phyloP scores from a whole-genome alignment of 192 early-diverging fungal species.

The Backusella sp. region DNA sequence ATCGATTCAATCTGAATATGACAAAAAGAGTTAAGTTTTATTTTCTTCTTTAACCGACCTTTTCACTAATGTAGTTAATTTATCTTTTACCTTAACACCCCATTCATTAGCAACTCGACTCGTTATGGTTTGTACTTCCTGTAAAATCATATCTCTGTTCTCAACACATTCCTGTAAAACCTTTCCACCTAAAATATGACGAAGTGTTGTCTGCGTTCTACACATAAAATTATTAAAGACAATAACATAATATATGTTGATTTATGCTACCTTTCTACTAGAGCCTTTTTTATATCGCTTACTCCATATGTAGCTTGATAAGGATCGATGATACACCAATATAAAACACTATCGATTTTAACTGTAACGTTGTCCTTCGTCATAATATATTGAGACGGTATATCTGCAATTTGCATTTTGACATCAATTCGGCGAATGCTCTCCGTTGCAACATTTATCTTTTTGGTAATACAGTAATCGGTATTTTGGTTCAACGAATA shows the following conservation, averaged over 20 bases:
- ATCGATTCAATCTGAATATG: constrained; percentile 47
- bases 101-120: constrained; percentile 71
- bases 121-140: constrained; percentile 82
- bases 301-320: constrained; percentile 80
- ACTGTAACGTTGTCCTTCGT: constrained; percentile 91
- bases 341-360: constrained; percentile 81
- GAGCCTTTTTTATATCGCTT: constrained; percentile 64
- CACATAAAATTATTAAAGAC: neutral
- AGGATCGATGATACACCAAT: constrained; percentile 79
- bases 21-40: neutral
- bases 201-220: constrained; percentile 82
- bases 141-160: constrained; percentile 81
- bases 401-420: constrained; percentile 54
- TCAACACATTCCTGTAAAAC: constrained; percentile 87
- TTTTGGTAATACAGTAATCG: neutral
- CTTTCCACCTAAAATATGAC: constrained; percentile 80
- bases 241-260: neutral
- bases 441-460: constrained; percentile 52
- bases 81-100: constrained; percentile 69
- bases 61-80: neutral
- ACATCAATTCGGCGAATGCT: constrained; percentile 43
- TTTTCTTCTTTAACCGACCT: neutral
- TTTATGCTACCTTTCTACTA: constrained; percentile 66
- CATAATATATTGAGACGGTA: constrained; percentile 73
- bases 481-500: neutral